A percentile compares a stretch with the other conserved stretches of the same genome.
Evolutionary conservation across 2,329 filamentous ascomycete genomes (phyloP).

Genomic region (Fusarium sp.): DNA sequence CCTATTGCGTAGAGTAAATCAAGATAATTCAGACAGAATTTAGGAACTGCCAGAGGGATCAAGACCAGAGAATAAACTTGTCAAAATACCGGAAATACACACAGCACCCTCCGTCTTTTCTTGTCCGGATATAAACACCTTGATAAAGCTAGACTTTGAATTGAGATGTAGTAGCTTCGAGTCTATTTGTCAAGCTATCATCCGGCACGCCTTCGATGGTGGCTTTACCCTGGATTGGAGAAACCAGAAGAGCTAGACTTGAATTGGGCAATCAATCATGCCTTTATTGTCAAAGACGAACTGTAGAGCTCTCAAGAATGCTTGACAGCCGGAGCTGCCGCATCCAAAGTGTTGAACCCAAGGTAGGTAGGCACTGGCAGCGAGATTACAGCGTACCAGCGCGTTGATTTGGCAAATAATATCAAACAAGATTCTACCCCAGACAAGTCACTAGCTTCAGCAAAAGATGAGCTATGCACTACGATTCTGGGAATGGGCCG

Average conservation of each 20-base stretch:
- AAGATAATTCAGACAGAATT: background rate
- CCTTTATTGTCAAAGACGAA: background rate
- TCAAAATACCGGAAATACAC: background rate
- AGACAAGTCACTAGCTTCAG: conserved; percentile 1
- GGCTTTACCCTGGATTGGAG: background rate
- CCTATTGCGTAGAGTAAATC: too few species aligned
- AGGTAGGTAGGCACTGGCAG: conserved; percentile 5
- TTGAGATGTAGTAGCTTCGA: background rate
- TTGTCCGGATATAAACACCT: background rate
- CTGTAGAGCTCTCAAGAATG: background rate
- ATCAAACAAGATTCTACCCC: conserved; percentile 8
- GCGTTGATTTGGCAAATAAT: too few species aligned
- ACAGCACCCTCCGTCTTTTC: background rate
- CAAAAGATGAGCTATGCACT: background rate
- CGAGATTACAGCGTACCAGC: too few species aligned
- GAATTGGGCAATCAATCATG: background rate
- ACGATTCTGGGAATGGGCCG: background rate
- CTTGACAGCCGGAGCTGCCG: background rate
- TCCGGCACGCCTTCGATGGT: background rate
- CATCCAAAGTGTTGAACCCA: background rate
- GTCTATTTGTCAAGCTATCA: background rate
- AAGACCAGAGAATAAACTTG: background rate
- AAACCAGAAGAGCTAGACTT: background rate
- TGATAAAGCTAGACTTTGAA: background rate
- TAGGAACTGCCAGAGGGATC: background rate